Evolutionary conservation across 2,329 filamentous ascomycete species (phyloP).

Genomic region (Zasmidium cellare): DNA sequence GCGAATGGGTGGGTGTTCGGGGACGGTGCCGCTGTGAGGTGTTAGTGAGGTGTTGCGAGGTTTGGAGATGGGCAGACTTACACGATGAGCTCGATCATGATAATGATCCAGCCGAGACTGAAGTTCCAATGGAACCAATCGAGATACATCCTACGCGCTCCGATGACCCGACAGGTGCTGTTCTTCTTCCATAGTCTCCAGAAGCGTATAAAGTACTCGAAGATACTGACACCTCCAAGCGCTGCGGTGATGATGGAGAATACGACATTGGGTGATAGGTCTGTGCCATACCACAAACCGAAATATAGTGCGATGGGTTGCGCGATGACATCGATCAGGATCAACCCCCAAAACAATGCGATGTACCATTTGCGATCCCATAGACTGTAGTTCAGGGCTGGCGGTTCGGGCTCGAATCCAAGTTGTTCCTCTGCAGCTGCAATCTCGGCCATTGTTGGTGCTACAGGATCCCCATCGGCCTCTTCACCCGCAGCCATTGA

Average conservation of each 20-base stretch:
- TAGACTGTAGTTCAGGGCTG: slow-evolving; percentile 58
- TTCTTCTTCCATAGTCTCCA: slow-evolving; percentile 51
- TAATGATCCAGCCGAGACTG: slow-evolving; percentile 54
- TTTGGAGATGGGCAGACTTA: slow-evolving; percentile 27
- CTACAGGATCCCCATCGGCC: slow-evolving; percentile 3
- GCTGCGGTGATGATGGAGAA: slow-evolving; percentile 57
- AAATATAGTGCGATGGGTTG: slow-evolving; percentile 63
- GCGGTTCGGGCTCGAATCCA: slow-evolving; percentile 41
- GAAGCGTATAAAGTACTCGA: slow-evolving; percentile 55
- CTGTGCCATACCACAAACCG: slow-evolving; percentile 58
- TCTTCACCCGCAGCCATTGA: slow-evolving; percentile 1
- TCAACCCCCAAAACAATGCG: slow-evolving; percentile 59
- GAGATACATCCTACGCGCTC: slow-evolving; percentile 46
- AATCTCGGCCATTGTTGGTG: not conserved
- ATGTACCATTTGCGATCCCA: slow-evolving; percentile 57
- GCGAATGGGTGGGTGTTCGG: slow-evolving; percentile 51
- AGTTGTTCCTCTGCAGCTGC: slow-evolving; percentile 13
- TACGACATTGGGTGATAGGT: slow-evolving; percentile 50
- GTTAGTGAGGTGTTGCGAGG: slow-evolving; percentile 17
- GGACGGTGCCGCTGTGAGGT: slow-evolving; percentile 44
- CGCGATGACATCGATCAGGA: slow-evolving; percentile 58
- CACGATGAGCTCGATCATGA: slow-evolving; percentile 59
- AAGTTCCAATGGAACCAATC: slow-evolving; percentile 62
- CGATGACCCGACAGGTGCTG: slow-evolving; percentile 55
- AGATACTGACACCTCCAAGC: slow-evolving; percentile 54